Base-by-base conservation (phyloP, 352 stramenopile genomes). In the Phytophthora megakarya region DNA sequence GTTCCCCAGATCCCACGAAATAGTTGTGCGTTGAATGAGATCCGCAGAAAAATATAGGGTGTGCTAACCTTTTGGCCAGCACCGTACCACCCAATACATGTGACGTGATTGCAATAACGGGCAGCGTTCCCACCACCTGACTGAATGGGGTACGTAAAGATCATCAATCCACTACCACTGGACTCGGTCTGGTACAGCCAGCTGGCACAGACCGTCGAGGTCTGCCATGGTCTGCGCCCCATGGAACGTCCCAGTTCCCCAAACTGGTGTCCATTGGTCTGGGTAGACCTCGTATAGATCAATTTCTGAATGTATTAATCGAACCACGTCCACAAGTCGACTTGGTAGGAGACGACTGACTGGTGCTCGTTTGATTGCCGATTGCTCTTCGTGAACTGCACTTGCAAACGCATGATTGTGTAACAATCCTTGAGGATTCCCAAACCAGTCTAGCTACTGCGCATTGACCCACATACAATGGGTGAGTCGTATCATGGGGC, bases 391-490 rank as follows among this genome's bases (percentile, higher is more conserved):
- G 15, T 13, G 32, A 21, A 33, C 16, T 15, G 43, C 43, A 4
- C 13, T 49, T 23, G 18, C 2, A 13, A 49, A 49, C 12, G 23
- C 43, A 13, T 21, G 7, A 0, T 25, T 48, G 15, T 12, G 22
- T 12, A 48, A 11, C 23, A 48, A 9, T n/a, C 10, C 8, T 4
- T 30, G 19, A 18, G 43, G 43, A 3, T 51, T 25, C 10, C 44
- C 44, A 25, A 51, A 51, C 44, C 44, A 39, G 9, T 23, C 25
- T 12, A 51, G 44, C 44, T 25, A 51, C 23, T 51, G 44, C 15
- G 44, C 25, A 38, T 51, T 38, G 15, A 37, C 25, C 44, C 26
- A 51, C 4, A 51, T n/a, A 3, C 44, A 23, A 10, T 49, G 22
- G 4, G 10, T 23, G 16, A 37, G 12, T 10, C 23, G 43, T 8